phyloP scores from a whole-genome alignment of 176 grass and related monocot genomes.

The Saccharum spontaneum region DNA sequence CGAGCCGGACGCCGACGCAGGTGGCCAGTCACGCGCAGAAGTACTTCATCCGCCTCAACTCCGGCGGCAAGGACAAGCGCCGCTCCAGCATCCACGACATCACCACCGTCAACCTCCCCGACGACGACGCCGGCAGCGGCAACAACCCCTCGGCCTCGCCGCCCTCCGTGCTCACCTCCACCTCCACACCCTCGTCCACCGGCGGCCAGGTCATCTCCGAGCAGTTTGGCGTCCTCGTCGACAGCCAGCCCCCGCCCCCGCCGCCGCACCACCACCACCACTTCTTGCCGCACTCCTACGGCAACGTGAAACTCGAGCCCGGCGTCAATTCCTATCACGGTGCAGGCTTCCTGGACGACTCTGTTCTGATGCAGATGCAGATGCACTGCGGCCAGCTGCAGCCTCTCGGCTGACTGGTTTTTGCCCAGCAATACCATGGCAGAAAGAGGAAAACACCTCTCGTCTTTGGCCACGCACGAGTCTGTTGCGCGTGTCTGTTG shows the following conservation, averaged over 20 bases:
- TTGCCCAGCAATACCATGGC: not conserved
- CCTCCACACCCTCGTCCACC: slow-evolving; percentile 30
- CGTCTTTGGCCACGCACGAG: slow-evolving; percentile 9
- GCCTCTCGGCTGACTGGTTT: slow-evolving; percentile 47
- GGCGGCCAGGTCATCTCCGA: slow-evolving; percentile 29
- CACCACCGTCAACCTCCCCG: slow-evolving; percentile 88
- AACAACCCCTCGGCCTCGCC: slow-evolving; percentile 50
- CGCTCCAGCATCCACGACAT: slow-evolving; percentile 99
- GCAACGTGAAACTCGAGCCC: slow-evolving; percentile 59
- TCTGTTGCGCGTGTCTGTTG: slow-evolving; percentile 9
- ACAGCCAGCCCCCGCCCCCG: slow-evolving; percentile 46
- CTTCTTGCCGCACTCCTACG: slow-evolving; percentile 54
- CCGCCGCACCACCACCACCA: slow-evolving; percentile 43
- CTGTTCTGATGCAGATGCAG: slow-evolving; percentile 75
- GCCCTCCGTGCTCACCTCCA: slow-evolving; percentile 49
- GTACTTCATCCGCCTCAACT: slow-evolving; percentile 97
- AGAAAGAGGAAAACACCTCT: not conserved
- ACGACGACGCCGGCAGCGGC: slow-evolving; percentile 38
- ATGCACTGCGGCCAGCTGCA: slow-evolving; percentile 71
- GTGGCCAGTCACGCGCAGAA: slow-evolving; percentile 99
- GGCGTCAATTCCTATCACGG: slow-evolving; percentile 16
- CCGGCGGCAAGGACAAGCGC: slow-evolving; percentile 95
- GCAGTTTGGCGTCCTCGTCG: slow-evolving; percentile 56
- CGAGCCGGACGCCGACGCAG: slow-evolving; percentile 85
- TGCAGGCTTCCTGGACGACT: slow-evolving; percentile 26